A percentile compares a stretch with the other conserved stretches of the same genome.
Evolutionary conservation across 768 basidiomycete genomes (phyloP).

Genomic region (Myochromella boudieri): DNA sequence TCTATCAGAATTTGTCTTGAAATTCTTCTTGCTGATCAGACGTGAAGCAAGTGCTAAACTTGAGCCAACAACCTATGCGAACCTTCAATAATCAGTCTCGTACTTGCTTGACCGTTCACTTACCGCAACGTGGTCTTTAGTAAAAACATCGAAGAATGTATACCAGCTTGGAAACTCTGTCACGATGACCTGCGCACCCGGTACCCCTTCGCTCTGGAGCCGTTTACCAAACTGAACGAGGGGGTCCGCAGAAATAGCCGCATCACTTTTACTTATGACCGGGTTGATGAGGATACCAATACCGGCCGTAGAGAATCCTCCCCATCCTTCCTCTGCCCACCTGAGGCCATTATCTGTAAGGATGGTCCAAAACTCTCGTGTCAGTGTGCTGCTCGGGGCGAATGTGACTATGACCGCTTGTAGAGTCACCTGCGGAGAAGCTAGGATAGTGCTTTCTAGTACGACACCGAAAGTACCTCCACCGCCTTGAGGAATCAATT

Average conservation of each 20-base stretch:
- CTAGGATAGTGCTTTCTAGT: constrained; percentile 35
- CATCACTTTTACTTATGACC: constrained; percentile 32
- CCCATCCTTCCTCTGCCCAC: constrained; percentile 50
- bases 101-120: too few species aligned
- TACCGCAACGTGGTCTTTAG: constrained; percentile 37
- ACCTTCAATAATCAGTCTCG: constrained; percentile 3
- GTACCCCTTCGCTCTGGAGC: constrained; percentile 22
- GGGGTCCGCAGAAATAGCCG: constrained; percentile 39
- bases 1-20: constrained; percentile 29
- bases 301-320: constrained; percentile 38
- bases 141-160: constrained; percentile 38
- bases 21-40: constrained; percentile 39
- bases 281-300: constrained; percentile 47
- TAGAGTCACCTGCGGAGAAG: constrained; percentile 33
- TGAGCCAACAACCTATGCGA: constrained; percentile 34
- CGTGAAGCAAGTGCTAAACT: constrained; percentile 44
- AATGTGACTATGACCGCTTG: constrained; percentile 36
- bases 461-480: constrained; percentile 51
- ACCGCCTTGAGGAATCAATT: constrained; percentile 27
- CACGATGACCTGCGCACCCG: constrained; percentile 26
- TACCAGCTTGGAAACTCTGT: constrained; percentile 43
- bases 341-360: constrained; percentile 36
- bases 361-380: constrained; percentile 33
- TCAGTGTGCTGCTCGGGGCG: constrained; percentile 23
- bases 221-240: constrained; percentile 35